Conservation (phyloP, 2,329 filamentous ascomycete genomes). For the Cordyceps pruinosa region DNA sequence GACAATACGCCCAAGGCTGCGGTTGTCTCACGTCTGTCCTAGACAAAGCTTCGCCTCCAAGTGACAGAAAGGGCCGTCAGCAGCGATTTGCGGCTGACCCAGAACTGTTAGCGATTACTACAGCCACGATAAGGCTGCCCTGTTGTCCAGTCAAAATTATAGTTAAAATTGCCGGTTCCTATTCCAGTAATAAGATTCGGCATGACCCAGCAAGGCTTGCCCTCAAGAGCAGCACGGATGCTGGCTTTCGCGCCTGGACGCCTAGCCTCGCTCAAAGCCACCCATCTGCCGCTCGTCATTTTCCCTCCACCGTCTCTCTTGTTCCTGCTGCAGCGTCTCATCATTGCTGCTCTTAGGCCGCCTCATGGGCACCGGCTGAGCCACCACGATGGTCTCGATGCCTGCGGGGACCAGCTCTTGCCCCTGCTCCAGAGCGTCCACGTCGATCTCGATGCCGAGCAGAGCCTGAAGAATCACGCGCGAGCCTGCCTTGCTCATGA, state of each 20-base stretch:
- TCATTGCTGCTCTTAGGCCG: constrained; percentile 9
- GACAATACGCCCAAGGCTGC: neutral
- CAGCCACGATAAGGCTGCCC: neutral
- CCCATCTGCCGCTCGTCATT: constrained; percentile 19
- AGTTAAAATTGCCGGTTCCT: constrained; percentile 10
- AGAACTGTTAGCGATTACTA: no score
- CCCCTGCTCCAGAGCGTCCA: constrained; percentile 81
- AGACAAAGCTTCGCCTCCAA: neutral
- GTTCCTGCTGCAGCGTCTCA: constrained; percentile 12
- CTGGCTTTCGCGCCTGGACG: neutral
- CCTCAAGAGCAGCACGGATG: neutral
- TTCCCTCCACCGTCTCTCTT: constrained; percentile 18
- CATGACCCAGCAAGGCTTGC: neutral
- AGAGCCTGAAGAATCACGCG: constrained; percentile 73
- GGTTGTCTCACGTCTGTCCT: neutral
- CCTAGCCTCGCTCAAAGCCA: constrained; percentile 22
- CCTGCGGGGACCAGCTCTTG: constrained; percentile 65
- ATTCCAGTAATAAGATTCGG: neutral
- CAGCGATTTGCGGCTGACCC: no score
- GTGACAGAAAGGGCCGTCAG: no score
- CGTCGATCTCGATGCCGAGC: constrained; percentile 69
- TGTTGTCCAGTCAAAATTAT: neutral
- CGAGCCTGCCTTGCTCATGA: constrained; percentile 88
- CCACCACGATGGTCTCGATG: constrained; percentile 75
- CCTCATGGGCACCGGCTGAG: constrained; percentile 53